Evolutionary conservation across 2,329 filamentous ascomycete species (phyloP), one percentile per base, ranked within the genome.

Genomic region (Alternaria consortialis): DNA sequence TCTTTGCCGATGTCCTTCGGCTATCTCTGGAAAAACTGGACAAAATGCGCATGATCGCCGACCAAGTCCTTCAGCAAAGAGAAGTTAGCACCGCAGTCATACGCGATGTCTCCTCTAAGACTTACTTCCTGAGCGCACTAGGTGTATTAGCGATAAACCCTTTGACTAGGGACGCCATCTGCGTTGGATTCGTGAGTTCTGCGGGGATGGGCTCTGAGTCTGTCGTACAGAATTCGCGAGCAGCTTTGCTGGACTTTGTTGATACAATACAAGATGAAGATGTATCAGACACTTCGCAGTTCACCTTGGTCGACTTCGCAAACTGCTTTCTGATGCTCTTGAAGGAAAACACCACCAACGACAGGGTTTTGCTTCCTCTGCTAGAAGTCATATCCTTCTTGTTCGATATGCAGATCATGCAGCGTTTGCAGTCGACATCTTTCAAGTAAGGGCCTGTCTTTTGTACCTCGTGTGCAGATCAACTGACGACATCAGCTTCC

Each of bases 21-120:
- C 84, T 98, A 13, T 89, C 93, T 2, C 87, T 91, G 0, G 95
- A 99, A 79, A 97, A 97, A 75, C 84, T 98, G 2, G 94, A 98
- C 77, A 91, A 92, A 64, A 90, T 98, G 17, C 88, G 95, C 3
- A 47, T 63, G 17, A 69, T 73, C 51, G 77, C 79, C 7, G 73
- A 74, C 7, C 62, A 68, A 12, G 63, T 72, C 7, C 57, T 69
- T 3, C 53, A 63, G 20, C 42, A 65, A 9, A 36, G 52, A 13
- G 37, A 56, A 5, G 60, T 58, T 8, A 54, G 58, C 15, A 50
- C 47, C n/a, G 46, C 46, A 7, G 51, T 58, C 4, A 40, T 62
- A 3, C 68, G 74, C 2, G 72, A 74, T 17, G 86, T 86, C 57
- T 90, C 89, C 1, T 90, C 88, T 1, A 81, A 82, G 58, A 70